Conservation (phyloP, 768 basidiomycete genomes). For the Pulveroboletus frians region DNA sequence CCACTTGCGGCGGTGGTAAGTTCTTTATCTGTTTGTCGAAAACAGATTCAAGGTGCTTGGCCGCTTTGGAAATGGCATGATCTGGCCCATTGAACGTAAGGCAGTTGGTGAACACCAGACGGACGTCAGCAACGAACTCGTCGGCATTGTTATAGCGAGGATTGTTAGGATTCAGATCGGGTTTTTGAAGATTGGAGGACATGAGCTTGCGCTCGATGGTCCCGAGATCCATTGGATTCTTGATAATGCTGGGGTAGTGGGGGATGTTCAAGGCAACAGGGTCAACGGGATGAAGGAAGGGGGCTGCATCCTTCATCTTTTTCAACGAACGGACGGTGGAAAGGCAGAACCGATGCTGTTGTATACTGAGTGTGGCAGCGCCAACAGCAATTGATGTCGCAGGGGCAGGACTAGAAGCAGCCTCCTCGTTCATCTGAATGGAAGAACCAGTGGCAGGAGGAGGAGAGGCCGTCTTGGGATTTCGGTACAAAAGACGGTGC, state of each 20-base stretch:
- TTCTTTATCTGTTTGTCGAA: slow-evolving; percentile 89
- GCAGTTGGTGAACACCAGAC: slow-evolving; percentile 85
- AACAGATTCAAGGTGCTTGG: slow-evolving; percentile 72
- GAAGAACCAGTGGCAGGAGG: slow-evolving; percentile 54
- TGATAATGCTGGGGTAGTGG: slow-evolving; percentile 84
- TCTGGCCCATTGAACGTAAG: slow-evolving; percentile 91
- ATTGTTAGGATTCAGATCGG: slow-evolving; percentile 60
- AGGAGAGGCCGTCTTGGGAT: slow-evolving; percentile 64
- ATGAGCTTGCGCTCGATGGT: slow-evolving; percentile 86
- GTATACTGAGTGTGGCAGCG: slow-evolving; percentile 46
- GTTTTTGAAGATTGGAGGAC: slow-evolving; percentile 75
- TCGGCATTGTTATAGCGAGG: slow-evolving; percentile 75
- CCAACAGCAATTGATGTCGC: slow-evolving; percentile 5
- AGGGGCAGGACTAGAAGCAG: slow-evolving; percentile 13
- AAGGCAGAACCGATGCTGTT: slow-evolving; percentile 76
- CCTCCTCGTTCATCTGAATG: slow-evolving; percentile 28
- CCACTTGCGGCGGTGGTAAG: slow-evolving; percentile 73
- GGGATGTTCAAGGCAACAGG: slow-evolving; percentile 76
- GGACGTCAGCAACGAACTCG: slow-evolving; percentile 81
- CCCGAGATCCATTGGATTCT: slow-evolving; percentile 88
- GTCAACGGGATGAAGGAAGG: slow-evolving; percentile 89
- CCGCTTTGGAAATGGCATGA: slow-evolving; percentile 73
- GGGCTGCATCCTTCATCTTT: slow-evolving; percentile 75
- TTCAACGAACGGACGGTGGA: slow-evolving; percentile 78
- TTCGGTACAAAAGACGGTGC: slow-evolving; percentile 15